Evolutionary conservation across 1,284 basidiomycete species (phyloP).

Genomic region (Tetrapyrgos nigripes): DNA sequence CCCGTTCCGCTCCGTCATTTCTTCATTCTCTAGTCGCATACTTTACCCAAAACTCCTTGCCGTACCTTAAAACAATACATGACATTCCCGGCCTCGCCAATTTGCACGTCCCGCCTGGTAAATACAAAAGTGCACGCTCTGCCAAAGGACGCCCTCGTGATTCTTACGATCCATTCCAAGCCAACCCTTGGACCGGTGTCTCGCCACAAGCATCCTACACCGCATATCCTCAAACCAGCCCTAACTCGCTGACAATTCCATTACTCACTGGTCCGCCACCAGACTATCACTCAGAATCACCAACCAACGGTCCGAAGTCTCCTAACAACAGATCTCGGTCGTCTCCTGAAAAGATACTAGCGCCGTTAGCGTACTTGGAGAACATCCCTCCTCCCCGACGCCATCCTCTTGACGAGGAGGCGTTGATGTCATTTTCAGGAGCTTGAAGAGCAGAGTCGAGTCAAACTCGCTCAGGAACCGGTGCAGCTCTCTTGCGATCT

Average conservation of each 20-base stretch:
- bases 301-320: not conserved
- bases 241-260: no score
- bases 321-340: slow-evolving; percentile 7
- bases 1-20: slow-evolving; percentile 3
- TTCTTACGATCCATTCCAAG: slow-evolving; percentile 14
- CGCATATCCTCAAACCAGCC: slow-evolving; percentile 3
- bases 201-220: slow-evolving; percentile 1
- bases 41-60: slow-evolving; percentile 66
- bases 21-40: slow-evolving; percentile 62
- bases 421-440: slow-evolving; percentile 56
- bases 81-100: slow-evolving; percentile 58
- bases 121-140: slow-evolving; percentile 68
- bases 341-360: slow-evolving; percentile 37
- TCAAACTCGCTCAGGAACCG: not conserved
- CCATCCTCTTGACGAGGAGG: slow-evolving; percentile 60
- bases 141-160: slow-evolving; percentile 43
- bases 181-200: not conserved
- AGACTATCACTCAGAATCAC: slow-evolving; percentile 1
- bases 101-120: slow-evolving; percentile 61
- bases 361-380: slow-evolving; percentile 60
- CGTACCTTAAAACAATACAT: slow-evolving; percentile 62
- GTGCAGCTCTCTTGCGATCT: not conserved
- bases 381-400: slow-evolving; percentile 49
- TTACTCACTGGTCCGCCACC: not conserved
- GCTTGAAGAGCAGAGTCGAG: not conserved